Conservation (phyloP, 2,329 filamentous ascomycete species). For the Chrysoporthe cubensis region DNA sequence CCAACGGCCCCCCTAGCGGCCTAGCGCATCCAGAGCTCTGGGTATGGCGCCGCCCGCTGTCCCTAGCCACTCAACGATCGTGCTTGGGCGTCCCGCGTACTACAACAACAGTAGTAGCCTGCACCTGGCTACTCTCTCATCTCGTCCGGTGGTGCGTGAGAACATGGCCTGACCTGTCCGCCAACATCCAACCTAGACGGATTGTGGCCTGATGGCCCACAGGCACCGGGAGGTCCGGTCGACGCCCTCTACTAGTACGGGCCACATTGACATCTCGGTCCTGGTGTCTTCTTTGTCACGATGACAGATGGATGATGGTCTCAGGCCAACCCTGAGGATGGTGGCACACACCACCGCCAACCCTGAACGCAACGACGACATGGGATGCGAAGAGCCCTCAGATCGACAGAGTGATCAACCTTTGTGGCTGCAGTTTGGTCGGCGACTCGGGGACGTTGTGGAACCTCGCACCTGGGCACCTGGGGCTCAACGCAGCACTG, state of each 20-base stretch:
- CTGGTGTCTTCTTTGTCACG: neutral
- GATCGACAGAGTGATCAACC: constrained; percentile 11
- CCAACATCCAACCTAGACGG: constrained; percentile 6
- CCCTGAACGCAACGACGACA: constrained; percentile 14
- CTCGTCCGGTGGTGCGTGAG: constrained; percentile 16
- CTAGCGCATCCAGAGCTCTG: constrained; percentile 26
- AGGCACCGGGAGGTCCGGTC: neutral
- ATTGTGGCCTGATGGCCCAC: constrained; percentile 5
- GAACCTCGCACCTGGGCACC: constrained; percentile 1
- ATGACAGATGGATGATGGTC: too few relatives aligned
- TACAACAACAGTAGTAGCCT: constrained; percentile 6
- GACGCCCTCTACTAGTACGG: neutral
- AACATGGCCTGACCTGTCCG: constrained; percentile 4
- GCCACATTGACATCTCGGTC: neutral
- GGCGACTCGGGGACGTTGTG: constrained; percentile 27
- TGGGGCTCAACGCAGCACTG: neutral
- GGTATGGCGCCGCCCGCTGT: constrained; percentile 21
- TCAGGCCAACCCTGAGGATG: neutral
- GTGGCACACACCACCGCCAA: constrained; percentile 14
- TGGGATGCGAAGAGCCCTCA: constrained; percentile 3
- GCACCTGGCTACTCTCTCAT: constrained; percentile 12
- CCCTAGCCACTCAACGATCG: constrained; percentile 11
- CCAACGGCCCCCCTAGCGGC: constrained; percentile 21
- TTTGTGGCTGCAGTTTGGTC: constrained; percentile 28
- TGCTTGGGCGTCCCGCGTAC: neutral